Evolutionary conservation across 1,139 yeast species (phyloP).

Genomic region (Pichia kudriavzevii): DNA sequence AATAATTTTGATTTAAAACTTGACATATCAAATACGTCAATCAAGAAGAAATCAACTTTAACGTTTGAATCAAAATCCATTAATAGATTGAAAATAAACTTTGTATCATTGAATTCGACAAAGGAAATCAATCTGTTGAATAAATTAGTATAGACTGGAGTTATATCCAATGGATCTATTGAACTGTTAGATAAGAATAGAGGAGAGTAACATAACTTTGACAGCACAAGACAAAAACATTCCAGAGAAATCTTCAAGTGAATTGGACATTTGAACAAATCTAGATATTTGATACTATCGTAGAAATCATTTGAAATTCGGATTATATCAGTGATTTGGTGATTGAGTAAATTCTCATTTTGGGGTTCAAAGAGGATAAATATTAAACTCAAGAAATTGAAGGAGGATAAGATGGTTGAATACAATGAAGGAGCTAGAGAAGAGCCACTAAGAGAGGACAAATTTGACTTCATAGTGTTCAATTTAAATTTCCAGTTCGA

Average conservation of each 20-base stretch:
- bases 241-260: slow-evolving; percentile 18
- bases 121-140: slow-evolving; percentile 11
- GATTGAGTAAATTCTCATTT: neutral
- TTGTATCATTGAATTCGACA: slow-evolving; percentile 13
- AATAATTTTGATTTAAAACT: slow-evolving; percentile 10
- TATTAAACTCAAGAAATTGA: slow-evolving; percentile 14
- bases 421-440: slow-evolving; percentile 1
- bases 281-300: slow-evolving; percentile 4
- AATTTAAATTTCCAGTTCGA: slow-evolving; percentile 21
- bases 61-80: slow-evolving; percentile 16
- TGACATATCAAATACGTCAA: slow-evolving; percentile 8
- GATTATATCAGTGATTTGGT: slow-evolving; percentile 6
- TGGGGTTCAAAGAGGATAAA: slow-evolving; percentile 19
- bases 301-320: slow-evolving; percentile 4
- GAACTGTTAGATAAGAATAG: slow-evolving; percentile 2
- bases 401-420: slow-evolving; percentile 8
- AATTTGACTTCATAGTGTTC: slow-evolving; percentile 5
- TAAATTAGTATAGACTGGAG: slow-evolving; percentile 3
- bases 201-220: slow-evolving; percentile 20
- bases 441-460: neutral
- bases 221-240: slow-evolving; percentile 15
- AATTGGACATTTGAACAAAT: slow-evolving; percentile 17
- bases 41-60: slow-evolving; percentile 9
- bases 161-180: slow-evolving; percentile 1
- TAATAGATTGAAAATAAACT: slow-evolving; percentile 12